A percentile compares a stretch with the other conserved stretches of the same genome.
phyloP scores from a whole-genome alignment of 2,329 filamentous ascomycete species.

The Apiospora kogelbergensis region DNA sequence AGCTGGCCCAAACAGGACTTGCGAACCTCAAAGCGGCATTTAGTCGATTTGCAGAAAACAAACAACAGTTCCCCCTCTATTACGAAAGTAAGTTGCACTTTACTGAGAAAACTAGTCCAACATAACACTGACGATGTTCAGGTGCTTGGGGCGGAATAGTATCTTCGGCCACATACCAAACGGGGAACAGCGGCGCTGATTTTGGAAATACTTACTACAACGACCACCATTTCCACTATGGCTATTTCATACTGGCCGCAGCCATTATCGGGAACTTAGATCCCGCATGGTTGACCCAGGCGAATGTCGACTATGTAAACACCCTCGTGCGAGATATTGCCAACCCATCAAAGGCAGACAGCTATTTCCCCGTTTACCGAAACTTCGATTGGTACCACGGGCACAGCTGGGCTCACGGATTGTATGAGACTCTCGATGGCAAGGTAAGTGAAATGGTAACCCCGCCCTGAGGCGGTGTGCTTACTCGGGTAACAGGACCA shows the following conservation, averaged over 20 bases:
- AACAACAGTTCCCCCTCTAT: slow-evolving; percentile 64
- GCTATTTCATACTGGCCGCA: slow-evolving; percentile 86
- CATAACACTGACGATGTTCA: slow-evolving; percentile 27
- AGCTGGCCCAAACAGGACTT: slow-evolving; percentile 58
- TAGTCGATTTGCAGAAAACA: slow-evolving; percentile 64
- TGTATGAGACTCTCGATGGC: slow-evolving; percentile 70
- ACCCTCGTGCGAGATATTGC: slow-evolving; percentile 79
- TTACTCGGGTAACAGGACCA: slow-evolving; percentile 49
- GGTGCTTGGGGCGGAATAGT: slow-evolving; percentile 78
- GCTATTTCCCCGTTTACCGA: slow-evolving; percentile 77
- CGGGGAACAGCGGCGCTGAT: slow-evolving; percentile 69
- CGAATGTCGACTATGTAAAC: slow-evolving; percentile 80
- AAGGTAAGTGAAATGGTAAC: slow-evolving; percentile 48
- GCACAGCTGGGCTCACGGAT: slow-evolving; percentile 87
- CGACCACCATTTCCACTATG: slow-evolving; percentile 75
- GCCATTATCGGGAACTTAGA: slow-evolving; percentile 82
- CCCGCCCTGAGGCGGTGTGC: not conserved
- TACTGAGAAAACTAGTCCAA: not conserved
- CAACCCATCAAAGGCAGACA: slow-evolving; percentile 71
- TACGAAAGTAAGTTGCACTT: slow-evolving; percentile 54
- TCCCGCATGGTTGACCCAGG: slow-evolving; percentile 64
- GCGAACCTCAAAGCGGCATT: slow-evolving; percentile 66
- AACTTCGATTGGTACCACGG: slow-evolving; percentile 94
- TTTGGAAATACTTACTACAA: slow-evolving; percentile 91
- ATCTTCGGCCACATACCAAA: slow-evolving; percentile 71